Evolutionary conservation across 2,329 filamentous ascomycete genomes (phyloP).

Genomic region (Sporothrix humicola): DNA sequence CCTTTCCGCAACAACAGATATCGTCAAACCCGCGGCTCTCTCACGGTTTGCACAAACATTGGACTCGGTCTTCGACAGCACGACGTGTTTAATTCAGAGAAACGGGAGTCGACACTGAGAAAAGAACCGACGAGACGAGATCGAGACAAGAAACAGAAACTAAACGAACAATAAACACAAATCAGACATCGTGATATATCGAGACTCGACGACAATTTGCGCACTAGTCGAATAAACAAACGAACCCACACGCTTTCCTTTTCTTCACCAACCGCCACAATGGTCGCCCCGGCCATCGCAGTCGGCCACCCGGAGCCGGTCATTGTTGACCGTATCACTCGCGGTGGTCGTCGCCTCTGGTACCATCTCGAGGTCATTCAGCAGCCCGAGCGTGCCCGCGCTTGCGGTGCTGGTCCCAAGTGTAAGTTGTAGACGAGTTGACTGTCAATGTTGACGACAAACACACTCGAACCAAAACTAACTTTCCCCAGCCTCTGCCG

Average conservation of each 20-base stretch:
- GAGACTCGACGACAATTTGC: neutral
- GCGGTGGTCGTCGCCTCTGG: conserved; percentile 75
- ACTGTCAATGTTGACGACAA: no score
- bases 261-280: conserved; percentile 10
- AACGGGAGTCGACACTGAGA: neutral
- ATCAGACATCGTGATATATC: neutral
- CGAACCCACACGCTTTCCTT: neutral
- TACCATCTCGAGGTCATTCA: conserved; percentile 88
- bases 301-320: conserved; percentile 39
- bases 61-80: neutral
- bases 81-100: neutral
- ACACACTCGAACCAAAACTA: neutral
- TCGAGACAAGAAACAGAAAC: neutral
- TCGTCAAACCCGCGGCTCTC: conserved; percentile 10
- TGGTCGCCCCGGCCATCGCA: conserved; percentile 37
- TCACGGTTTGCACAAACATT: neutral
- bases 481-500: conserved; percentile 68
- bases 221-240: neutral
- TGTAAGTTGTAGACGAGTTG: conserved; percentile 61
- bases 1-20: neutral
- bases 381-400: conserved; percentile 90
- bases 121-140: no score
- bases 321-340: conserved; percentile 63
- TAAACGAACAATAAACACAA: neutral
- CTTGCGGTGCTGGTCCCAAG: conserved; percentile 93